Evolutionary conservation across 192 early-diverging fungal genomes (phyloP).

Genomic region (Entomortierella lignicola): DNA sequence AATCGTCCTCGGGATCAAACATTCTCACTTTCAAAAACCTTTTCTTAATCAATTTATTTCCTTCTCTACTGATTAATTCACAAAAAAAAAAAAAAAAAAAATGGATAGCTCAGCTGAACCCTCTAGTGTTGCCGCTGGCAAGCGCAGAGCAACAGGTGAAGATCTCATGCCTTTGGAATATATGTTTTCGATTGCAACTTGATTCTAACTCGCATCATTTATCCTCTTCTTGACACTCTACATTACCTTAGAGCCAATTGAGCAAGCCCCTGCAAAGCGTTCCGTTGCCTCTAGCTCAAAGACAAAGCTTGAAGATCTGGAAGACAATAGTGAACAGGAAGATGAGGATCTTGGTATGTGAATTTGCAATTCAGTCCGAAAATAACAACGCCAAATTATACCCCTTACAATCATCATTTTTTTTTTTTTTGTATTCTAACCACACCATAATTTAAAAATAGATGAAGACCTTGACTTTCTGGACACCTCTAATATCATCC

Average conservation of each 20-base stretch:
- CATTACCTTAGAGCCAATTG: slow-evolving; percentile 18
- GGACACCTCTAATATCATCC: slow-evolving; percentile 73
- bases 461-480: slow-evolving; percentile 71
- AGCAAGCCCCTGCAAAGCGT: slow-evolving; percentile 19
- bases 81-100: too few relatives aligned
- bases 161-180: too few relatives aligned
- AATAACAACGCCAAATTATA: too few relatives aligned
- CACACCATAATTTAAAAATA: slow-evolving; percentile 12
- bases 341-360: slow-evolving; percentile 49
- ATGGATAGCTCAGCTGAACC: not conserved
- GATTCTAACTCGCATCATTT: not conserved
- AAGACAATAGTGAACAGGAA: slow-evolving; percentile 47
- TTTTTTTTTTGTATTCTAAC: too few relatives aligned
- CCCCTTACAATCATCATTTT: too few relatives aligned
- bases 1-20: too few relatives aligned
- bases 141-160: slow-evolving; percentile 43
- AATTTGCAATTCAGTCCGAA: too few relatives aligned
- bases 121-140: slow-evolving; percentile 16
- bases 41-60: not conserved
- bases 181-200: not conserved
- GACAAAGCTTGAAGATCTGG: slow-evolving; percentile 14
- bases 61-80: not conserved
- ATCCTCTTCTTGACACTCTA: not conserved
- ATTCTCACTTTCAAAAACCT: not conserved
- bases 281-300: slow-evolving; percentile 34